phyloP scores from a whole-genome alignment of 345 rosid species.

The Raphanus sativus region DNA sequence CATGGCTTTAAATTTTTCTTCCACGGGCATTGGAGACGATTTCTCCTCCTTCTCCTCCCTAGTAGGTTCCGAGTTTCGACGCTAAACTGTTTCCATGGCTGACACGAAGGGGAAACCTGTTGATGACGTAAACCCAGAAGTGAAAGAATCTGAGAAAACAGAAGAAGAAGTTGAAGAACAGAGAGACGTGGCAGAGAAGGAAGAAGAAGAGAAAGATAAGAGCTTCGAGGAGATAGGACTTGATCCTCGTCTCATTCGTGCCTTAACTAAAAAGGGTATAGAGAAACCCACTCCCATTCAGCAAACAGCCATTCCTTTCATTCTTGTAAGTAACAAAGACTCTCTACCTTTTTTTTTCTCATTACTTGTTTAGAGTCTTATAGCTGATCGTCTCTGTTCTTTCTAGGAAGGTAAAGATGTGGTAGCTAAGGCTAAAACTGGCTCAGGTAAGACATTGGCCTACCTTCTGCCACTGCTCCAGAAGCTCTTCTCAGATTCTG shows the following conservation, averaged over 20 bases:
- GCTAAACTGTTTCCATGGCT: slow-evolving; percentile 15
- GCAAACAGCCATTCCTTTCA: slow-evolving; percentile 61
- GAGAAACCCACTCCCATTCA: slow-evolving; percentile 79
- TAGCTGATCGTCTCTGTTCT: background rate
- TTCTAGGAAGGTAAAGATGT: slow-evolving; percentile 85
- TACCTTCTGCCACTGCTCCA: slow-evolving; percentile 87
- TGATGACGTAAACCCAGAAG: slow-evolving; percentile 18
- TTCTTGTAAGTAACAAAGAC: slow-evolving; percentile 47
- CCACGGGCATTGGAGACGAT: no score
- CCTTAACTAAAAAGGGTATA: slow-evolving; percentile 66
- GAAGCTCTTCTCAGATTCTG: slow-evolving; percentile 56
- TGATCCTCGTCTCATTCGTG: slow-evolving; percentile 74
- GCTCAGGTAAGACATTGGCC: slow-evolving; percentile 88
- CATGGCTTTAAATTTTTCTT: no score
- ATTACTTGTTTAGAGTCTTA: background rate
- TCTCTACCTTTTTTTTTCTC: background rate
- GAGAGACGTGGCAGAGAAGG: slow-evolving; percentile 21
- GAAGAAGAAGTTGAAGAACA: slow-evolving; percentile 23
- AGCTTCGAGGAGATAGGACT: slow-evolving; percentile 78
- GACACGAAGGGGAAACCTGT: slow-evolving; percentile 1
- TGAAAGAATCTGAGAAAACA: slow-evolving; percentile 8
- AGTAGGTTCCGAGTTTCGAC: background rate
- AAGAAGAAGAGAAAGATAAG: slow-evolving; percentile 46
- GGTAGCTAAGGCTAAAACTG: slow-evolving; percentile 85
- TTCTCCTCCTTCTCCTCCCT: background rate